Conservation (phyloP, 2,329 filamentous ascomycete species). For the Aspergillus phoenicis region DNA sequence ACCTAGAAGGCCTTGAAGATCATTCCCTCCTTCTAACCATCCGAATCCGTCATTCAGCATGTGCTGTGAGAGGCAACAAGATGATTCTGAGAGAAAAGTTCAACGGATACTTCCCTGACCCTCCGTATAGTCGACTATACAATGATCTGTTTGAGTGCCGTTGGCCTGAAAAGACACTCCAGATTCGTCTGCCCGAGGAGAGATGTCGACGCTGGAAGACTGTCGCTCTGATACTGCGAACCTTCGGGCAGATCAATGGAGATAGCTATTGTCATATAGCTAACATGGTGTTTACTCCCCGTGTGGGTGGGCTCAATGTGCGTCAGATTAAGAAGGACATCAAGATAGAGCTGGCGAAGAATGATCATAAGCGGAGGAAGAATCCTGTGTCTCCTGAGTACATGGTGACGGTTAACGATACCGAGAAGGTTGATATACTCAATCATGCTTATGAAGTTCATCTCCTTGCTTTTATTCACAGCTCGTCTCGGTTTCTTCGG, state of each 20-base stretch:
- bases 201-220: conserved; percentile 32
- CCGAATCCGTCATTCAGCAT: conserved; percentile 17
- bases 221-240: conserved; percentile 31
- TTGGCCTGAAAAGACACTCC: conserved; percentile 23
- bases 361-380: not conserved
- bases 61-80: conserved; percentile 18
- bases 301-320: conserved; percentile 31
- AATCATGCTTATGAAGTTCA: conserved; percentile 5
- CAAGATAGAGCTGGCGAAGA: conserved; percentile 2
- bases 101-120: conserved; percentile 22
- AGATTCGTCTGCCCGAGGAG: conserved; percentile 28
- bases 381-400: not conserved
- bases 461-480: conserved; percentile 5
- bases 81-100: conserved; percentile 25
- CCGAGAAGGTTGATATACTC: conserved; percentile 1
- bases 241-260: conserved; percentile 27
- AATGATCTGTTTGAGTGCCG: conserved; percentile 22
- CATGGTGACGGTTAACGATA: not conserved
- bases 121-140: conserved; percentile 24
- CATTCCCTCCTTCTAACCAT: conserved; percentile 31
- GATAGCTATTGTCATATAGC: conserved; percentile 28
- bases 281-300: conserved; percentile 15
- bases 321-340: conserved; percentile 20
- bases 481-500: conserved; percentile 1
- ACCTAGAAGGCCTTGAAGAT: conserved; percentile 33